Percentiles rank a stretch among this genome's conserved stretches.
phyloP scores from a whole-genome alignment of 2,329 filamentous ascomycete species.

The Diaporthe nobilis region DNA sequence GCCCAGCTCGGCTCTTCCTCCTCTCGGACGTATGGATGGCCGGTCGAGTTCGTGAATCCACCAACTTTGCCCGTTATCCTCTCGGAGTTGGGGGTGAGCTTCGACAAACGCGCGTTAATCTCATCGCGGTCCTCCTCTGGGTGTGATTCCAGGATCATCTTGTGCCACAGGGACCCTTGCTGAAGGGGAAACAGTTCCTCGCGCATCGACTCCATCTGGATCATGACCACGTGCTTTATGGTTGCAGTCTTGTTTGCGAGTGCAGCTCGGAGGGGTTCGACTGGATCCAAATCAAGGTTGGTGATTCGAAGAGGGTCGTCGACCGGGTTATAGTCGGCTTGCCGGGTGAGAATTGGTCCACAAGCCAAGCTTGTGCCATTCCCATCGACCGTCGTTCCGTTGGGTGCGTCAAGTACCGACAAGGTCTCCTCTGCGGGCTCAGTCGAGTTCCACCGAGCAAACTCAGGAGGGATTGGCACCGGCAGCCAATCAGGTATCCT shows the following conservation, averaged over 20 bases:
- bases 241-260: slow-evolving; percentile 48
- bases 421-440: slow-evolving; percentile 38
- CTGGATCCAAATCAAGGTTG: slow-evolving; percentile 53
- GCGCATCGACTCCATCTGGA: slow-evolving; percentile 61
- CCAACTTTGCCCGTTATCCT: slow-evolving; percentile 44
- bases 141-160: slow-evolving; percentile 52
- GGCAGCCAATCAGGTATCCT: slow-evolving; percentile 50
- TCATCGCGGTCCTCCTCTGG: slow-evolving; percentile 52
- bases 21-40: slow-evolving; percentile 37
- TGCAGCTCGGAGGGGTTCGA: slow-evolving; percentile 47
- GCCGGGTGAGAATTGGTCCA: slow-evolving; percentile 17
- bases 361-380: slow-evolving; percentile 18
- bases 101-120: slow-evolving; percentile 48
- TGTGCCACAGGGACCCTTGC: slow-evolving; percentile 55
- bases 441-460: slow-evolving; percentile 48
- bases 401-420: slow-evolving; percentile 34
- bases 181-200: slow-evolving; percentile 62
- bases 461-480: slow-evolving; percentile 47
- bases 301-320: slow-evolving; percentile 58
- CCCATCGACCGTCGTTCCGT: slow-evolving; percentile 13
- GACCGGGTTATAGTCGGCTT: slow-evolving; percentile 51
- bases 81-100: slow-evolving; percentile 49
- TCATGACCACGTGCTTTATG: slow-evolving; percentile 59
- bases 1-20: slow-evolving; percentile 23
- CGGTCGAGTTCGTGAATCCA: slow-evolving; percentile 40